A percentile compares a stretch with the other conserved stretches of the same genome.
phyloP scores from a whole-genome alignment of 768 basidiomycete species.

The Boletus bicolor region DNA sequence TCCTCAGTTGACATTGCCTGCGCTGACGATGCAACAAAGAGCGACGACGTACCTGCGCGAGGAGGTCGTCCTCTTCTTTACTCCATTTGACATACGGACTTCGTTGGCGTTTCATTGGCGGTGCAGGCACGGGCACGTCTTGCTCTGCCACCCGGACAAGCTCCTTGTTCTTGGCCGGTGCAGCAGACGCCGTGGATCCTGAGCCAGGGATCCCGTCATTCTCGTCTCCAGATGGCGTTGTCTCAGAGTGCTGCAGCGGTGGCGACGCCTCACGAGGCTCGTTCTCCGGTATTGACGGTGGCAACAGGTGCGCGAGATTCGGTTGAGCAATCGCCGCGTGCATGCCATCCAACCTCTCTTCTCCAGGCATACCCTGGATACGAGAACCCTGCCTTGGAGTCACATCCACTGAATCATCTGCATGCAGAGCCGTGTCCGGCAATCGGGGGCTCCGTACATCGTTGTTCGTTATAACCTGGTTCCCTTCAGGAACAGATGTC shows the following conservation, averaged over 20 bases:
- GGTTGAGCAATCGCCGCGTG: not conserved
- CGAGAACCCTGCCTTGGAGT: slow-evolving; percentile 20
- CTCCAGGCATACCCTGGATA: not conserved
- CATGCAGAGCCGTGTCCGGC: not conserved
- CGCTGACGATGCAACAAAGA: not conserved
- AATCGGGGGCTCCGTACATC: not conserved
- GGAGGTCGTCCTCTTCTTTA: slow-evolving; percentile 40
- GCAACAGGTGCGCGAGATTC: not conserved
- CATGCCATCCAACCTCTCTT: not conserved
- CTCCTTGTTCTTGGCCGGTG: slow-evolving; percentile 18
- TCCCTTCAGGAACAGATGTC: not conserved
- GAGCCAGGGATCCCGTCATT: not conserved
- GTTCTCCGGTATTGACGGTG: not conserved
- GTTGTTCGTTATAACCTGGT: not conserved
- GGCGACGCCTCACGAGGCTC: slow-evolving; percentile 10
- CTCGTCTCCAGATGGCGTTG: slow-evolving; percentile 5
- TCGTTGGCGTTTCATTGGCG: slow-evolving; percentile 32
- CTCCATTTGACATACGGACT: slow-evolving; percentile 44
- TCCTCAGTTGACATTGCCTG: not conserved
- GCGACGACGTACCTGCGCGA: slow-evolving; percentile 32
- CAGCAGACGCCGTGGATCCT: not conserved
- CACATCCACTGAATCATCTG: slow-evolving; percentile 6
- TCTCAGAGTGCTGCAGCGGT: slow-evolving; percentile 5
- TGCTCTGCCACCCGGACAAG: slow-evolving; percentile 30
- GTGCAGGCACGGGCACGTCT: slow-evolving; percentile 15